Base-by-base conservation (phyloP, 495 filamentous ascomycete species). In the Terfezia boudieri region DNA sequence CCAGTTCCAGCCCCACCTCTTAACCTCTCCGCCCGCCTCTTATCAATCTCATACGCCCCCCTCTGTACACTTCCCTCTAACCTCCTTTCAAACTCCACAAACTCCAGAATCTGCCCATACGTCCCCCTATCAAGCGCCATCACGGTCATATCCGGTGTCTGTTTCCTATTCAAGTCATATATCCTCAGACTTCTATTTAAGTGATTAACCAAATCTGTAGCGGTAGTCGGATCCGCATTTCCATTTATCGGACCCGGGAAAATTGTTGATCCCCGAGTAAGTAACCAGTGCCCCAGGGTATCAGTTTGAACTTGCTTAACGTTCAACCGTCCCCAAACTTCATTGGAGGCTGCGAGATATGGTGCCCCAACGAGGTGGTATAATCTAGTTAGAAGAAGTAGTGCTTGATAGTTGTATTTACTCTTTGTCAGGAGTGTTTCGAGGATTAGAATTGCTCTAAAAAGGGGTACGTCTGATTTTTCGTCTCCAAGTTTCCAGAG, bases 241-340 rank as follows among this genome's bases (percentile, higher is more conserved):
- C 26, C 26, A 32, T 32, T 32, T 32, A 32, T 32, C 26, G 4
- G 26, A 23, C 14, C n/a, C 8, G 63, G 63, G 36, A 62, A 75
- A 10, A 79, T 69, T 0, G 71, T 73, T n/a, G 74, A 73, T 43
- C 80, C 67, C 14, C 76, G 71, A 0, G 76, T 77, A 59, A 73
- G 73, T 11, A 79, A 63, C 35, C 73, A 73, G 58, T 80, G 76
- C 12, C 74, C 70, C 50, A 80, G 64, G 20, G 73, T 74, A 57
- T 79, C 75, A 56, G 72, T 72, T 59, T 80, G 77, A 32, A 79
- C 63, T 48, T 80, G 75, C 57, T 80, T 80, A 52, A 80, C 71
- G 17, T 74, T 75, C 16, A 80, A 67, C 43, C 69, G 72, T 54
- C 69, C 68, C 56, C 79, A 79, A 8, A 60, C 16, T 7, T 67